These are phyloP conservation scores for Rhexocercosporidium sp. DNA, from an alignment of 2,329 filamentous ascomycete genomes.

Conservation along the genomic window DNA sequence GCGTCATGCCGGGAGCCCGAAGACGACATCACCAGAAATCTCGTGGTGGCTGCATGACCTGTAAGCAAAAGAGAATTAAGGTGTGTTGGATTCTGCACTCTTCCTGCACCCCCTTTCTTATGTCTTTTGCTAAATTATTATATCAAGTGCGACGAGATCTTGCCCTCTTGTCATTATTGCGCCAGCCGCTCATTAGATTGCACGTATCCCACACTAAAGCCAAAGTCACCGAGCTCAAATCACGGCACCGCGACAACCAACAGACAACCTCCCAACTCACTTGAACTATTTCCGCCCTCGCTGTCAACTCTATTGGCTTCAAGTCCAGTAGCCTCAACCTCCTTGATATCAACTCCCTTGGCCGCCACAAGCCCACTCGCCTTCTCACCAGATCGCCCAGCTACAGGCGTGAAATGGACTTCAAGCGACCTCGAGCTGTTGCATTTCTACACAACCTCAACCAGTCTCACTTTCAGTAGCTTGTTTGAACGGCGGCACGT, in stretches of 20 bases:
- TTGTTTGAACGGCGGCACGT: slow-evolving; percentile 13
- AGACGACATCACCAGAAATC: slow-evolving; percentile 28
- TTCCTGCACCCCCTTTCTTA: not conserved
- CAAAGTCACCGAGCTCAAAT: not conserved
- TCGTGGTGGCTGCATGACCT: slow-evolving; percentile 27
- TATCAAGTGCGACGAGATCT: slow-evolving; percentile 32
- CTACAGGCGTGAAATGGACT: not conserved
- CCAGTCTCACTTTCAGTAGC: slow-evolving; percentile 23
- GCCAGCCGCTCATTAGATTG: slow-evolving; percentile 25
- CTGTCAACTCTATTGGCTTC: no score
- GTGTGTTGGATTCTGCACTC: slow-evolving; percentile 13
- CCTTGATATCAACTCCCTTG: not conserved
- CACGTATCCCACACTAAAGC: slow-evolving; percentile 4
- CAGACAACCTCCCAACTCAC: not conserved
- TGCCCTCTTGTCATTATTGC: slow-evolving; percentile 31
- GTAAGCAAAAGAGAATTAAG: slow-evolving; percentile 29
- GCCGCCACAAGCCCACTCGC: not conserved
- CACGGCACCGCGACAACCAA: not conserved
- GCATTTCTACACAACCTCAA: slow-evolving; percentile 29
- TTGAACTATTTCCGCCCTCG: not conserved
- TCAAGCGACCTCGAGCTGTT: slow-evolving; percentile 30
- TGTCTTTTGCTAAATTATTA: not conserved
- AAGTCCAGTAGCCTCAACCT: no score
- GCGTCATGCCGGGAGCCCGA: not conserved
- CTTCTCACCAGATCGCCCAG: not conserved